Conservation (phyloP, 805 yeast genomes). For the Candida saitoana region DNA sequence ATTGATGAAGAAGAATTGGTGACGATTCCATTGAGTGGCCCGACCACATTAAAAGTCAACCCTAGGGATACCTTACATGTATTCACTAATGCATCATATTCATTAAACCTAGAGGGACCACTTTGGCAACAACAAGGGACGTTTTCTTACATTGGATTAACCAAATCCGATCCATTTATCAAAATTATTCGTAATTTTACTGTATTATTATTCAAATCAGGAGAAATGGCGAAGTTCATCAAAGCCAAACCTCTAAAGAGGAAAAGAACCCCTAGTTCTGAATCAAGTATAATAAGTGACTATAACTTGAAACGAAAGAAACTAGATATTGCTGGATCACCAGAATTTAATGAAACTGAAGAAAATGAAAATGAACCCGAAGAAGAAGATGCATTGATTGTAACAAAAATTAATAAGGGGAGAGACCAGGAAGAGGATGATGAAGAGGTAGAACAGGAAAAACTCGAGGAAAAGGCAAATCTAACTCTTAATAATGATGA, state of each 20-base stretch:
- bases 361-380: conserved; percentile 2
- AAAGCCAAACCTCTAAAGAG: conserved; percentile 14
- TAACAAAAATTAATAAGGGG: conserved; percentile 2
- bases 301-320: conserved; percentile 1
- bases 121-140: conserved; percentile 39
- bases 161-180: conserved; percentile 38
- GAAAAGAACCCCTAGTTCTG: conserved; percentile 9
- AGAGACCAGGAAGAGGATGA: conserved; percentile 4
- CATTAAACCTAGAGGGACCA: conserved; percentile 34
- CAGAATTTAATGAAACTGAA: background rate
- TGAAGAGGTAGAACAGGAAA: conserved; percentile 6
- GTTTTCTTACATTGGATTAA: conserved; percentile 35
- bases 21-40: conserved; percentile 33
- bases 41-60: conserved; percentile 27
- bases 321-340: background rate
- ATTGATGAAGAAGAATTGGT: conserved; percentile 13
- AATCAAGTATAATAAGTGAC: conserved; percentile 1
- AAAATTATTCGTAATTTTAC: conserved; percentile 34
- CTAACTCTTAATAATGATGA: background rate
- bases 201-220: conserved; percentile 27
- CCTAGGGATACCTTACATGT: conserved; percentile 31
- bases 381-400: conserved; percentile 9
- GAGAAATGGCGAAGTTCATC: conserved; percentile 30
- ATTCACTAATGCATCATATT: conserved; percentile 31
- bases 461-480: background rate